Evolutionary conservation across 2,329 filamentous ascomycete species (phyloP).

Genomic region (Trichoderma oligosporum): DNA sequence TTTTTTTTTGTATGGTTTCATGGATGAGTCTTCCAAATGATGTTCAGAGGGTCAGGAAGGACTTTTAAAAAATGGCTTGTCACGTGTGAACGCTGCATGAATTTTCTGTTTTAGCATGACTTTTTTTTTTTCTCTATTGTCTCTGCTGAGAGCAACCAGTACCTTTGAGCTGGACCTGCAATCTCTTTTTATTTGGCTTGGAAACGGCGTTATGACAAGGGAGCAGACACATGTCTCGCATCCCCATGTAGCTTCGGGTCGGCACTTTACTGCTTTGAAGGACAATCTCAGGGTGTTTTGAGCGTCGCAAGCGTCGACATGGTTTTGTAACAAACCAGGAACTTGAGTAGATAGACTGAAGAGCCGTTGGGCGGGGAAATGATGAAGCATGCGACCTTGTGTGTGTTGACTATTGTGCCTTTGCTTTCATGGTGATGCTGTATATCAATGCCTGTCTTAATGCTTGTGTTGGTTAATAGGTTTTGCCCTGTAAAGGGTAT

Average conservation of each 20-base stretch:
- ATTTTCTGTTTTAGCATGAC: constrained; percentile 9
- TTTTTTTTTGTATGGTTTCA: not conserved
- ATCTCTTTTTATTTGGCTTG: constrained; percentile 1
- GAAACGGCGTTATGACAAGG: constrained; percentile 15
- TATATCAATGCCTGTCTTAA: not conserved
- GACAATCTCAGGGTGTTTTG: not conserved
- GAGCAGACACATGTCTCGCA: not conserved
- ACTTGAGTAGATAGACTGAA: constrained; percentile 7
- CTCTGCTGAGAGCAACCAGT: constrained; percentile 5
- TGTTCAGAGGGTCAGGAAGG: constrained; percentile 9
- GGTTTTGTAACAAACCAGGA: constrained; percentile 7
- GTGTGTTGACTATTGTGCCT: not conserved
- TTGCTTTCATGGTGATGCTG: not conserved
- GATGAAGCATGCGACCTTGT: constrained; percentile 10
- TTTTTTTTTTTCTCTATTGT: not conserved
- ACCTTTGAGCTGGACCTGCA: not conserved
- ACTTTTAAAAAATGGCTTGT: constrained; percentile 11
- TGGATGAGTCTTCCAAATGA: not conserved
- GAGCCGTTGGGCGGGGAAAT: constrained; percentile 7
- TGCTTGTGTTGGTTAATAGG: not conserved
- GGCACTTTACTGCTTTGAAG: constrained; percentile 9
- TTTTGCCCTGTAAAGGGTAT: too few species aligned
- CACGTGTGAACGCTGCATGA: constrained; percentile 14
- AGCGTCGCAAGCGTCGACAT: constrained; percentile 8
- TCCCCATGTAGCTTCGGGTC: not conserved